A percentile compares a stretch with the other conserved stretches of the same genome.
Evolutionary conservation across 2,329 filamentous ascomycete genomes (phyloP).

Genomic region (Colletotrichum sp.): DNA sequence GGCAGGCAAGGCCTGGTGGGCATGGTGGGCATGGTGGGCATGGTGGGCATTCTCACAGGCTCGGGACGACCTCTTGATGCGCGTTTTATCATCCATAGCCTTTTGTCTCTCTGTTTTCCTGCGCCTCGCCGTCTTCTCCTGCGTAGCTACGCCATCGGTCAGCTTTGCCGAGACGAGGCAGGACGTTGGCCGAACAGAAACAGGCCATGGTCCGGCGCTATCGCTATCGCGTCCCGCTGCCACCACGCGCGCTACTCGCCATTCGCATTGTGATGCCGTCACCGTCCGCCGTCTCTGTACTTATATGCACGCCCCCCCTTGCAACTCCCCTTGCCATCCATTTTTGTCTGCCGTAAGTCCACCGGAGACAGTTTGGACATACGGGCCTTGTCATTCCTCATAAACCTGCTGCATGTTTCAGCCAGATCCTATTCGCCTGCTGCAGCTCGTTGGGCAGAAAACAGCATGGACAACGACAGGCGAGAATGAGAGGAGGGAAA

Average conservation of each 20-base stretch:
- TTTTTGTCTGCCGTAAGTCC: not conserved
- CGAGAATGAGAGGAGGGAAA: not conserved
- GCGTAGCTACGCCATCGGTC: slow-evolving; percentile 12
- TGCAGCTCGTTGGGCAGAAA: not conserved
- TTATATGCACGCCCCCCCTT: not conserved
- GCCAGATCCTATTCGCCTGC: not conserved
- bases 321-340: not conserved
- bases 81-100: not conserved
- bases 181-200: not conserved
- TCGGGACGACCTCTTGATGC: not conserved
- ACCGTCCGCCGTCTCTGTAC: not conserved
- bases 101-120: not conserved
- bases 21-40: not conserved
- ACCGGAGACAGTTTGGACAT: not conserved
- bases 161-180: not conserved
- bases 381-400: not conserved
- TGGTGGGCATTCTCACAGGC: not conserved
- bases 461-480: not conserved
- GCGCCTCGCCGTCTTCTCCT: not conserved
- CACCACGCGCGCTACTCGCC: slow-evolving; percentile 5
- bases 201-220: not conserved
- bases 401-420: not conserved
- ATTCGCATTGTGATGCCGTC: slow-evolving; percentile 14
- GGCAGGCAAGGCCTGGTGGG: no score
- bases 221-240: not conserved